Evolutionary conservation across 768 basidiomycete species (phyloP).

Genomic region (Cyclocybe cylindracea): DNA sequence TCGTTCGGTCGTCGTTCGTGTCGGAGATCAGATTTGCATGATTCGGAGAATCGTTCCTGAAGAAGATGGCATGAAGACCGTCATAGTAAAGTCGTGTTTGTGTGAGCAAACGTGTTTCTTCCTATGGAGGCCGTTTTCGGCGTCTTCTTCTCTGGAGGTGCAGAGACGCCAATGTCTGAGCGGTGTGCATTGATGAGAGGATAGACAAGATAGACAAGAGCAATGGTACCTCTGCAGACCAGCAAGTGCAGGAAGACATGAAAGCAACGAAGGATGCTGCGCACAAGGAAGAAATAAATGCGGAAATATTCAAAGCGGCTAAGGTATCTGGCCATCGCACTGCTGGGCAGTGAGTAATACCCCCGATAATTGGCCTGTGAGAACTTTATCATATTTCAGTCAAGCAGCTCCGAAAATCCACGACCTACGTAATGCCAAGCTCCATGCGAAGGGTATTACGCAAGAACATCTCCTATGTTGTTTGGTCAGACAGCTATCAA

Average conservation of each 20-base stretch:
- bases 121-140: background rate
- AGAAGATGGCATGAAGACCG: background rate
- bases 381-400: background rate
- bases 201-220: background rate
- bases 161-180: constrained; percentile 33
- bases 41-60: constrained; percentile 7
- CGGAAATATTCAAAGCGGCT: constrained; percentile 40
- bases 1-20: constrained; percentile 2
- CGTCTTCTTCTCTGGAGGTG: constrained; percentile 12
- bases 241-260: constrained; percentile 29
- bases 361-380: constrained; percentile 63
- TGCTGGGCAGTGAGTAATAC: constrained; percentile 59
- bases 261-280: constrained; percentile 35
- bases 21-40: background rate
- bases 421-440: constrained; percentile 27
- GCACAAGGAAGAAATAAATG: constrained; percentile 45
- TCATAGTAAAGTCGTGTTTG: background rate
- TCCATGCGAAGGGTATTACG: constrained; percentile 33
- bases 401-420: background rate
- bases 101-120: background rate
- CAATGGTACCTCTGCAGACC: constrained; percentile 42
- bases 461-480: constrained; percentile 37
- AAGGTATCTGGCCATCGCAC: constrained; percentile 60
- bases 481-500: background rate
- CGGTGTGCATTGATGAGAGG: background rate